Percentiles rank a stretch among this genome's conserved stretches.
Evolutionary conservation across 768 basidiomycete species (phyloP).

Genomic region (Boletus rex-veris): DNA sequence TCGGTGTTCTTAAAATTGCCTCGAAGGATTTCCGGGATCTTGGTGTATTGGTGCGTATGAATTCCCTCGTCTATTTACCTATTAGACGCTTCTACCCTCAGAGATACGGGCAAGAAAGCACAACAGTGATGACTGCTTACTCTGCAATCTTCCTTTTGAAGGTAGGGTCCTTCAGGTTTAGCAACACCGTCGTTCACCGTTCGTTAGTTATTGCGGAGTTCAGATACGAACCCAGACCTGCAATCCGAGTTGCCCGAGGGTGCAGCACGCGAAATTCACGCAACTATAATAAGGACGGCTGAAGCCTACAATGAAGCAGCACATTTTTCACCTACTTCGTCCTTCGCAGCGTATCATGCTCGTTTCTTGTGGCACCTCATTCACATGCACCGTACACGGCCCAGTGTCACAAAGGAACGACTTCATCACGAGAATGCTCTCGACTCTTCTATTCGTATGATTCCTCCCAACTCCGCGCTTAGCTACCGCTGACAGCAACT

Average conservation of each 20-base stretch:
- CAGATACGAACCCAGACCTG: slow-evolving; percentile 54
- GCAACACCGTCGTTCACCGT: not conserved
- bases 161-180: slow-evolving; percentile 38
- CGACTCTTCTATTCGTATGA: slow-evolving; percentile 55
- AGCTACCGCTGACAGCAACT: slow-evolving; percentile 7
- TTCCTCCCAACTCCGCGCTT: not conserved
- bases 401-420: slow-evolving; percentile 37
- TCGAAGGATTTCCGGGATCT: slow-evolving; percentile 70
- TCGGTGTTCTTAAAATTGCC: slow-evolving; percentile 67
- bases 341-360: slow-evolving; percentile 71
- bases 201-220: slow-evolving; percentile 63
- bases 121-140: slow-evolving; percentile 84
- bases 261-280: slow-evolving; percentile 62
- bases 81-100: slow-evolving; percentile 26
- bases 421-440: slow-evolving; percentile 42
- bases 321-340: slow-evolving; percentile 53
- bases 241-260: slow-evolving; percentile 58
- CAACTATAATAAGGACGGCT: slow-evolving; percentile 63
- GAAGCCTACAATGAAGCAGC: slow-evolving; percentile 78
- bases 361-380: slow-evolving; percentile 75
- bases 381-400: slow-evolving; percentile 53
- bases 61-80: slow-evolving; percentile 32
- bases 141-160: slow-evolving; percentile 76
- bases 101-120: slow-evolving; percentile 84
- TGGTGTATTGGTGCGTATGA: slow-evolving; percentile 61